These are phyloP conservation scores for Rosa hybrid DNA, from an alignment of 331 rosid species.

Conservation along the genomic window DNA sequence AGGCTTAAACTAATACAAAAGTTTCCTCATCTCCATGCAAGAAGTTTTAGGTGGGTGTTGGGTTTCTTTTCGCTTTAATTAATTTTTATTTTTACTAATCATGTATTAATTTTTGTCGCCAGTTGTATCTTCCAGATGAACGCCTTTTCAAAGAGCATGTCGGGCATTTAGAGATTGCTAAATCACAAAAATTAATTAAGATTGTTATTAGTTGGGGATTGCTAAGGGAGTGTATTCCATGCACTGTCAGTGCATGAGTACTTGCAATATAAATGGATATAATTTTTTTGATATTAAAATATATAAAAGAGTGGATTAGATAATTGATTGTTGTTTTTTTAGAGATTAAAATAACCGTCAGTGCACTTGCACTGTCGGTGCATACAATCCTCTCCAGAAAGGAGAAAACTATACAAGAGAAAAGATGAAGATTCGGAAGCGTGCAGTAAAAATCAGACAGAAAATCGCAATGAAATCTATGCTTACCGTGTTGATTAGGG, in stretches of 20 bases:
- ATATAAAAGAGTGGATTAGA: too few species aligned
- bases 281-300: too few species aligned
- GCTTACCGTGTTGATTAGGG: not conserved
- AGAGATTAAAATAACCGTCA: too few species aligned
- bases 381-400: too few species aligned
- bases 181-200: not conserved
- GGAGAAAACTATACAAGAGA: not conserved
- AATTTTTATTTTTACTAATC: not conserved
- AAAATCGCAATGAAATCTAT: not conserved
- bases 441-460: not conserved
- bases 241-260: too few species aligned
- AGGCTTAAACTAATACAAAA: conserved; percentile 8
- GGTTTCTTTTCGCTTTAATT: not conserved
- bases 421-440: not conserved
- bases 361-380: too few species aligned
- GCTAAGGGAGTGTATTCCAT: too few species aligned
- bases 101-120: conserved; percentile 17
- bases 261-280: too few species aligned
- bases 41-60: conserved; percentile 11
- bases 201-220: not conserved
- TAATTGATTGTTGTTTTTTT: too few species aligned
- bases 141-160: conserved; percentile 21
- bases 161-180: conserved; percentile 13
- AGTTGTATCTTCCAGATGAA: conserved; percentile 24
- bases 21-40: conserved; percentile 2